Evolutionary conservation across 1,284 basidiomycete genomes (phyloP).

Genomic region (Sporisorium scitamineum): DNA sequence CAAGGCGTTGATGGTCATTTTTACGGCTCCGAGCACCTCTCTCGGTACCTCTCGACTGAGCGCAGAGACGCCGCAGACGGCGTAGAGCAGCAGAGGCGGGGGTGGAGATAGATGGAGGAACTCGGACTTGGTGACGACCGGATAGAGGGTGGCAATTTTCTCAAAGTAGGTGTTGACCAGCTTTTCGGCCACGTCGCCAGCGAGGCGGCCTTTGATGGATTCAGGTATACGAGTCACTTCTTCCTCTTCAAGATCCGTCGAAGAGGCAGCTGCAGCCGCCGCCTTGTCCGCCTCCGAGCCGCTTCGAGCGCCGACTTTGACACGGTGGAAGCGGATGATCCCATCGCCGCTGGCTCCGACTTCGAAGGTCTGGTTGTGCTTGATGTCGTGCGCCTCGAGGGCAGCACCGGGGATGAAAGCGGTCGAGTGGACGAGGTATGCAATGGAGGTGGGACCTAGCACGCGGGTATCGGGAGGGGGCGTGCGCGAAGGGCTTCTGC

Average conservation of each 20-base stretch:
- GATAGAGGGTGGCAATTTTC: slow-evolving; percentile 84
- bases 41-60: slow-evolving; percentile 85
- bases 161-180: slow-evolving; percentile 92
- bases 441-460: slow-evolving; percentile 82
- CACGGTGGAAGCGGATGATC: slow-evolving; percentile 84
- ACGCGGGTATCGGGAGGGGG: slow-evolving; percentile 67
- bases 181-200: slow-evolving; percentile 72
- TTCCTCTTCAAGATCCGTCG: slow-evolving; percentile 30
- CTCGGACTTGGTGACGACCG: slow-evolving; percentile 86
- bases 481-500: slow-evolving; percentile 27
- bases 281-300: slow-evolving; percentile 1
- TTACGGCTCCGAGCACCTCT: slow-evolving; percentile 84
- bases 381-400: slow-evolving; percentile 86
- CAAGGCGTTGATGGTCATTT: slow-evolving; percentile 76
- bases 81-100: slow-evolving; percentile 85
- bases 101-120: slow-evolving; percentile 80
- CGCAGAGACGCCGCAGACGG: slow-evolving; percentile 90
- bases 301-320: slow-evolving; percentile 24
- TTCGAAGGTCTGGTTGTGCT: slow-evolving; percentile 69
- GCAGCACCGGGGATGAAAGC: slow-evolving; percentile 81
- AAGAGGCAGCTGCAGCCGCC: background rate
- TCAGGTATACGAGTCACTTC: slow-evolving; percentile 45
- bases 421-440: slow-evolving; percentile 88
- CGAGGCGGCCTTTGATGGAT: slow-evolving; percentile 56
- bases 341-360: slow-evolving; percentile 82